A percentile compares a stretch with the other conserved stretches of the same genome.
phyloP scores from a whole-genome alignment of 2,329 filamentous ascomycete species.

The Coniella vitis region DNA sequence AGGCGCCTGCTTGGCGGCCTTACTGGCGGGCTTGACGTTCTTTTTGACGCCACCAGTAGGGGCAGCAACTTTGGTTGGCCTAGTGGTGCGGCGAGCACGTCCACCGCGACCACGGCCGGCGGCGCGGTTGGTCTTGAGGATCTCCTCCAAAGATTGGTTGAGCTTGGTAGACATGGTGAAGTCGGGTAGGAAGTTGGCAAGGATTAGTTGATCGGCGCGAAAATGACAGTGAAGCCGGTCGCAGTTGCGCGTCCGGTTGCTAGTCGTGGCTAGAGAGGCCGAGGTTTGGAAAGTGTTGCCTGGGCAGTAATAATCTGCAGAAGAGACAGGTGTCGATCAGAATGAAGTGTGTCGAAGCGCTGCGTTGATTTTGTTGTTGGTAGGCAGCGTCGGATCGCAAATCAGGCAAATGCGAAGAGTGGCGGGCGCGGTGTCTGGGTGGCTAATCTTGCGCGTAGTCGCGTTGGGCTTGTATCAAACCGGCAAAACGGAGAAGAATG shows the following conservation, averaged over 20 bases:
- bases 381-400: too few species aligned
- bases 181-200: conserved; percentile 15
- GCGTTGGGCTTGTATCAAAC: too few species aligned
- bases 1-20: conserved; percentile 54
- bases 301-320: not conserved
- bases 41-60: conserved; percentile 86
- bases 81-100: conserved; percentile 41
- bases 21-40: conserved; percentile 56
- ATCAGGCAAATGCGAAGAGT: too few species aligned
- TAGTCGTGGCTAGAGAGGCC: not conserved
- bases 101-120: conserved; percentile 48
- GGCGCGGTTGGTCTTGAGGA: conserved; percentile 70
- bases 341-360: too few species aligned
- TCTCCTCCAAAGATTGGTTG: conserved; percentile 95
- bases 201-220: conserved; percentile 10
- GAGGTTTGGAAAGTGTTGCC: not conserved
- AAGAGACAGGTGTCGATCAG: too few species aligned
- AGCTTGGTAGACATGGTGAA: conserved; percentile 81
- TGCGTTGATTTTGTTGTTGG: too few species aligned
- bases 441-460: too few species aligned
- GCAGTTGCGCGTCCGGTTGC: not conserved
- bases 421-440: not conserved
- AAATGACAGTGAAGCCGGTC: conserved; percentile 5
- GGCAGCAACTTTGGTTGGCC: conserved; percentile 39
- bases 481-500: not conserved